Percentiles rank a stretch among this genome's conserved stretches.
Evolutionary conservation across 139 green algal genomes (phyloP).

Genomic region (Astrephomene gubernaculifera): DNA sequence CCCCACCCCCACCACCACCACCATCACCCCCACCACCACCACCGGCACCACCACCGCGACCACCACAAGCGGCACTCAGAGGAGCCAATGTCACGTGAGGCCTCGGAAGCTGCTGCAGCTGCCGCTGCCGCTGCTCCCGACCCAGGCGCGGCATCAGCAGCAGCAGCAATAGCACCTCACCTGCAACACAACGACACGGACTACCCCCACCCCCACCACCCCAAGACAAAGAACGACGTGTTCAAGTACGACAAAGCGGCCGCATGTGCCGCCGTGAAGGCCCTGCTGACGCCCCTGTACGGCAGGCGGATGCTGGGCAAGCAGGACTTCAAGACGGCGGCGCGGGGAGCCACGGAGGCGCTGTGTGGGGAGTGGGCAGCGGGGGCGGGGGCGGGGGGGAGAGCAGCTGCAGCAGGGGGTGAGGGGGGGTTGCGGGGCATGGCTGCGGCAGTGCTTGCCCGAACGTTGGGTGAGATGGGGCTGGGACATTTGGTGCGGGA

Average conservation of each 20-base stretch:
- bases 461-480: neutral
- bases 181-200: neutral
- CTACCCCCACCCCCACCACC: neutral
- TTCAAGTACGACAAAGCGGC: neutral
- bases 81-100: no score
- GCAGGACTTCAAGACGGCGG: conserved; percentile 22
- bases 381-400: neutral
- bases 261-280: neutral
- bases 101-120: no score
- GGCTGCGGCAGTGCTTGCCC: neutral
- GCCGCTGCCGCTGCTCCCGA: no score
- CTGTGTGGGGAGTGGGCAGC: neutral
- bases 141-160: no score
- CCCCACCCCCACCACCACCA: neutral
- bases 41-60: neutral
- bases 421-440: neutral
- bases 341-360: neutral
- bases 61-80: neutral
- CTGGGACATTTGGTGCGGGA: neutral
- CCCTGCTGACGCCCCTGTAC: conserved; percentile 5
- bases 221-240: neutral
- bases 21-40: neutral
- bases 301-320: neutral
- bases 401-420: neutral
- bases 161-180: no score